Evolutionary conservation across 129 eudicot genomes (phyloP), one percentile per base, ranked within the genome.

Genomic region (Flaveria linearis): DNA sequence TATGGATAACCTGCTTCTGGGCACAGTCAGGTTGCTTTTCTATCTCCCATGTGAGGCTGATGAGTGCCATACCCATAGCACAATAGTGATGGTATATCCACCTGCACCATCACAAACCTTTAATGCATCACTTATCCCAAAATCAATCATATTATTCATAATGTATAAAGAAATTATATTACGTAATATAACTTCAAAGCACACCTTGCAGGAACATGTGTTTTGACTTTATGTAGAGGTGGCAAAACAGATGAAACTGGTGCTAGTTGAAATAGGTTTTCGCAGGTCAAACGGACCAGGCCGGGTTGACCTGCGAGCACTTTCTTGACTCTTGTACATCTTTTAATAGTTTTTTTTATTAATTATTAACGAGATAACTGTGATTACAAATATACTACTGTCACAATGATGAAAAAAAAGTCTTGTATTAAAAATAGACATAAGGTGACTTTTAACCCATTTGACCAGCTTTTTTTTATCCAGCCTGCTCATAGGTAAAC

Each of bases 71-170:
- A 43, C 78, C 93, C 93, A 91, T 93, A 43, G 98, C 97, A 86
- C 85, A 93, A 50, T 93, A 93, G 86, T 93, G 98, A 87, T 93
- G 98, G 63, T 88, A 88, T 84, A 93, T 91, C 98, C 98, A 93
- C 98, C 98, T 93, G 86, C 77, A 85, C 25, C 73, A 75, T 68
- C 64, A 79, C 17, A 22, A 79, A 46, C 42, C 42, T 41, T 70
- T 47, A 70, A 69, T 13, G 39, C 62, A 57, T 69, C 42, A 33
- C 42, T 78, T 45, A 46, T 46, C 51, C 68, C 55, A 13, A 22
- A 39, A 61, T 62, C 75, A 49, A 49, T 71, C 64, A 61, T 60
- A 61, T 57, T 56, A 56, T 13, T 60, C 69, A 77, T 33, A 57
- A 78, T 2, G 49, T 16, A 70, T 7, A 14, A 42, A 4, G 18